Base-by-base conservation (phyloP, 495 filamentous ascomycete genomes). In the Podospora bellae-mahoneyi region DNA sequence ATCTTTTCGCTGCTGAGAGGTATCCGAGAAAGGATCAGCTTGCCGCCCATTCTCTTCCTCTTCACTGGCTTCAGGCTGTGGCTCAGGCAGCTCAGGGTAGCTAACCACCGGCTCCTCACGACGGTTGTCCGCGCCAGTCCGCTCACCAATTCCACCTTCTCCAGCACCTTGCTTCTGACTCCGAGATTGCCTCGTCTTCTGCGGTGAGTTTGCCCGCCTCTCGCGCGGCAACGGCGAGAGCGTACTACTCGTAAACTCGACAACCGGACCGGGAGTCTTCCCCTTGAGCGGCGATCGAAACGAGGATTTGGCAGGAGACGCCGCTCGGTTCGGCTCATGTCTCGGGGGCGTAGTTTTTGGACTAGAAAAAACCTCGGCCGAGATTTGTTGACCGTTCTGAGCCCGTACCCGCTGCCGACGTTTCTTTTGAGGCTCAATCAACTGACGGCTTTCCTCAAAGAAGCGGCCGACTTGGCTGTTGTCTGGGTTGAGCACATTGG, bases 261-360 rank as follows among this genome's bases (percentile, higher is more conserved):
- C 82, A 7, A 83, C 76, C 0, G 79, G 78, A 6, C 82, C 82
- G 2, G 81, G 81, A 0, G 81, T 83, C 55, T 77, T 82, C 5
- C 77, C 75, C 65, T 85, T 85, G 19, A 84, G 69, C 2, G 84
- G 83, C 16, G 84, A 85, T 64, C 84, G 80, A 30, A 86, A 73
- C 68, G 75, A 82, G 1, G 84, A 85, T 68, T 86, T 86, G 15
- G 71, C 76, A 0, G 84, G 84, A 2, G 84, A 86, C 16, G 74
- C 73, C 6, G 76, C 73, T 26, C 77, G 78, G 67, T 71, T 64
- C 3, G 74, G 66, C 57, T 68, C 69, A 4, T 70, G 71, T 4
- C 64, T 60, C 7, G 61, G 61, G 3, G 61, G 65, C 20, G 44
- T 66, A 28, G 18, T 66, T 26, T 63, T 30, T 27, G 19, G 65